These are phyloP conservation scores for Alternaria incomplexa DNA, from an alignment of 2,329 filamentous ascomycete species.

Conservation along the genomic window DNA sequence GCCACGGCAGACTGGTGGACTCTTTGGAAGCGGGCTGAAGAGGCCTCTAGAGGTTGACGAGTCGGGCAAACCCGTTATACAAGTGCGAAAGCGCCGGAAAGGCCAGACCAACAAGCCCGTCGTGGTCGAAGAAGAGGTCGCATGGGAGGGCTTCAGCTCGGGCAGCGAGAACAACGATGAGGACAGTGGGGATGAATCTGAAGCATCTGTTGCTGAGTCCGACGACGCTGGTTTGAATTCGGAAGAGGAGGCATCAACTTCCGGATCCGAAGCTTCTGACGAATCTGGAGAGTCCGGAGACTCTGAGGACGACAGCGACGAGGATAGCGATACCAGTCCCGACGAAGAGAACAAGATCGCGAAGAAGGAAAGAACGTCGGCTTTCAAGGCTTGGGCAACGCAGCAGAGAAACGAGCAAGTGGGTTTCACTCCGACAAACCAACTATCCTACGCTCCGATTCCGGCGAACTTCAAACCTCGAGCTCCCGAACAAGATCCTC, in stretches of 20 bases:
- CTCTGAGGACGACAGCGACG: constrained; percentile 45
- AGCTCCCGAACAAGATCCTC: constrained; percentile 71
- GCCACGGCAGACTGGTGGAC: constrained; percentile 13
- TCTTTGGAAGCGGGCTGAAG: constrained; percentile 80
- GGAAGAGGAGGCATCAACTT: constrained; percentile 12
- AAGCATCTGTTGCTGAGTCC: constrained; percentile 13
- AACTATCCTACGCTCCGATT: constrained; percentile 50
- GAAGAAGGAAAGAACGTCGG: constrained; percentile 61
- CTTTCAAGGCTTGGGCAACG: constrained; percentile 93
- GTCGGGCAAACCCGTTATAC: constrained; percentile 79
- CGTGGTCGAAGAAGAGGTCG: constrained; percentile 53
- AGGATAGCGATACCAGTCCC: constrained; percentile 36
- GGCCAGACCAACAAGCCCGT: constrained; percentile 50
- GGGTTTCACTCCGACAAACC: constrained; percentile 65
- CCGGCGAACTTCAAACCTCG: constrained; percentile 72
- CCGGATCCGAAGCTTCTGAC: constrained; percentile 24
- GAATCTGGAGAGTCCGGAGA: constrained; percentile 26
- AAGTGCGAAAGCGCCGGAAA: constrained; percentile 76
- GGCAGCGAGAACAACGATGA: constrained; percentile 44
- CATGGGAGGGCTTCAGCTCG: constrained; percentile 69
- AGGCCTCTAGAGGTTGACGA: constrained; percentile 81
- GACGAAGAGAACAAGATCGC: constrained; percentile 48
- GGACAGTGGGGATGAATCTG: constrained; percentile 32
- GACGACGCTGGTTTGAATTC: constrained; percentile 9
- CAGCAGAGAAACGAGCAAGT: constrained; percentile 84